Conservation (phyloP, 2,329 filamentous ascomycete species). For the Xylaria sp. region DNA sequence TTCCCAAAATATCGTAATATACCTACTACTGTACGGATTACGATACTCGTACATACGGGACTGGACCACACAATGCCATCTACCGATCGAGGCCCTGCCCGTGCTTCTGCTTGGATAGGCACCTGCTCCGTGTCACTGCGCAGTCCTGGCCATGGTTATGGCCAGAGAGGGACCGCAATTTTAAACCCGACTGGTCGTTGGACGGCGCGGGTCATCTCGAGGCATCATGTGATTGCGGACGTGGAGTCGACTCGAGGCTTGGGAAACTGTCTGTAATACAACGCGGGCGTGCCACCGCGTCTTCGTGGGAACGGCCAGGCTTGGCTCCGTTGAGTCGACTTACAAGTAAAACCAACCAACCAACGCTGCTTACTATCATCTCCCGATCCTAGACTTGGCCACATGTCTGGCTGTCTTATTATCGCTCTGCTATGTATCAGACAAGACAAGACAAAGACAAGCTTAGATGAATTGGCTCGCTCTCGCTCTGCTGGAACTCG, state of each 20-base stretch:
- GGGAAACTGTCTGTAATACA: background rate
- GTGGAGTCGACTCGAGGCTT: background rate
- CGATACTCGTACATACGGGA: background rate
- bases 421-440: too few species aligned
- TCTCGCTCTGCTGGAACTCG: background rate
- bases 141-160: too few species aligned
- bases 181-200: background rate
- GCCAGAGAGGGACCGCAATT: background rate
- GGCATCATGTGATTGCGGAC: background rate
- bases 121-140: too few species aligned
- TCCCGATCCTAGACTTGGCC: slow-evolving; percentile 9
- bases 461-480: background rate
- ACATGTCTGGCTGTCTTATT: slow-evolving; percentile 3
- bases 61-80: too few species aligned
- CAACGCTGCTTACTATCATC: slow-evolving; percentile 12
- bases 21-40: background rate
- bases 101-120: too few species aligned
- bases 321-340: too few species aligned
- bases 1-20: background rate
- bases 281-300: background rate
- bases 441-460: too few species aligned
- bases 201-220: background rate
- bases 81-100: too few species aligned
- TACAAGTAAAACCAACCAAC: background rate
- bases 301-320: background rate